A percentile compares a stretch with the other conserved stretches of the same genome.
phyloP scores from a whole-genome alignment of 2,329 filamentous ascomycete species.

The Penicillium sp. region DNA sequence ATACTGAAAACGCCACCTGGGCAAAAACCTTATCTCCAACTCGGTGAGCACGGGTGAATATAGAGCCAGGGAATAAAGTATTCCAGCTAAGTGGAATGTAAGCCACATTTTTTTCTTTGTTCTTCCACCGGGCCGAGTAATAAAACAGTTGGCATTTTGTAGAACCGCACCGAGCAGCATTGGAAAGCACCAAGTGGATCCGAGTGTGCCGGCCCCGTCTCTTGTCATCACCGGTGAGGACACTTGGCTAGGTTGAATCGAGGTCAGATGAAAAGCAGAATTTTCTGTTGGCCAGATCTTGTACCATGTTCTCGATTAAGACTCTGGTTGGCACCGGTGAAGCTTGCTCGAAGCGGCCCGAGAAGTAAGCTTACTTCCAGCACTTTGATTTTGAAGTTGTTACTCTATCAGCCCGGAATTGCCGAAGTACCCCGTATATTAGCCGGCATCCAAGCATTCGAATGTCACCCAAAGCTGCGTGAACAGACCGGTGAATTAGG shows the following conservation, averaged over 20 bases:
- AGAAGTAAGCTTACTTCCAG: not conserved
- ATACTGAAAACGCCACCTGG: not conserved
- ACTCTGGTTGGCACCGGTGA: constrained; percentile 36
- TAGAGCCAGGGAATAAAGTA: not conserved
- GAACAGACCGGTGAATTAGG: too few relatives aligned
- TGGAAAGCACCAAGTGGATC: constrained; percentile 1
- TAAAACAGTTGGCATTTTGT: not conserved
- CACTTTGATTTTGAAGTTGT: not conserved
- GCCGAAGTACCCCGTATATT: not conserved
- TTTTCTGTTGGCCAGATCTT: not conserved
- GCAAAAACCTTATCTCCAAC: not conserved
- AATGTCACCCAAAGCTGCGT: too few relatives aligned
- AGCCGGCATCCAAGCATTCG: not conserved
- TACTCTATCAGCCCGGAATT: not conserved
- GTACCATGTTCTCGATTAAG: not conserved
- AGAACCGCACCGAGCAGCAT: not conserved
- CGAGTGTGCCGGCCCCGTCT: not conserved
- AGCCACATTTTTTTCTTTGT: not conserved
- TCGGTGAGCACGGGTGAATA: not conserved
- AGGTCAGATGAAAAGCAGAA: constrained; percentile 1
- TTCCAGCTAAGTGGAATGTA: not conserved
- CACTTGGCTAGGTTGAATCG: not conserved
- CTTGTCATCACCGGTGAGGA: not conserved
- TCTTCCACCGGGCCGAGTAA: not conserved
- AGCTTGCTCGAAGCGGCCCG: constrained; percentile 15